Conservation (phyloP, 73 alveolate genomes). For the Paraurostyla sp. region DNA sequence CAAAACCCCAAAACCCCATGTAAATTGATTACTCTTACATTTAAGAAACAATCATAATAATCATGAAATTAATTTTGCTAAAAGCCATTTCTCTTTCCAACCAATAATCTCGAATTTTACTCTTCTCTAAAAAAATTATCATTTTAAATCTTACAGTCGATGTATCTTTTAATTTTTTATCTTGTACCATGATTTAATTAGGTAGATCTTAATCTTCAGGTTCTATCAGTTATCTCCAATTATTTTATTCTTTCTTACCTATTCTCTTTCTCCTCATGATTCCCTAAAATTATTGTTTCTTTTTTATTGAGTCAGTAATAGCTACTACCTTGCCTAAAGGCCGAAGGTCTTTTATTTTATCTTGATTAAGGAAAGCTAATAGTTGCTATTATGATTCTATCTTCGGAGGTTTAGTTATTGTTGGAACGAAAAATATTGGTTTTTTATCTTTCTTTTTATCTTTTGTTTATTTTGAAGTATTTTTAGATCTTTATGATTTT, state of each 20-base stretch:
- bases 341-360: constrained; percentile 12
- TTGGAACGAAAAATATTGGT: background rate
- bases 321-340: constrained; percentile 55
- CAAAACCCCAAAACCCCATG: no score
- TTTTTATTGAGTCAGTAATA: constrained; percentile 25
- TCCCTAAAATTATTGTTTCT: background rate
- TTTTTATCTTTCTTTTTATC: background rate
- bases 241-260: constrained; percentile 54
- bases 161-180: constrained; percentile 12
- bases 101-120: constrained; percentile 31
- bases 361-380: background rate
- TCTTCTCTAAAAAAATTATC: constrained; percentile 11
- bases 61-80: constrained; percentile 33
- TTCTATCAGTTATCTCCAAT: constrained; percentile 45
- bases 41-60: no score
- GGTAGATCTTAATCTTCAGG: constrained; percentile 48
- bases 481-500: background rate
- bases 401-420: constrained; percentile 15
- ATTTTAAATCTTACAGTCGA: no score
- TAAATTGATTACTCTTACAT: no score
- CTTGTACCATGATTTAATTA: background rate
- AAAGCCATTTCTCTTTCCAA: constrained; percentile 55
- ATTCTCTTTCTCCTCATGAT: constrained; percentile 31
- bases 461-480: background rate
- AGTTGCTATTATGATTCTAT: background rate